Base-by-base conservation (phyloP, 768 basidiomycete species). In the Plicaturopsis crispa region DNA sequence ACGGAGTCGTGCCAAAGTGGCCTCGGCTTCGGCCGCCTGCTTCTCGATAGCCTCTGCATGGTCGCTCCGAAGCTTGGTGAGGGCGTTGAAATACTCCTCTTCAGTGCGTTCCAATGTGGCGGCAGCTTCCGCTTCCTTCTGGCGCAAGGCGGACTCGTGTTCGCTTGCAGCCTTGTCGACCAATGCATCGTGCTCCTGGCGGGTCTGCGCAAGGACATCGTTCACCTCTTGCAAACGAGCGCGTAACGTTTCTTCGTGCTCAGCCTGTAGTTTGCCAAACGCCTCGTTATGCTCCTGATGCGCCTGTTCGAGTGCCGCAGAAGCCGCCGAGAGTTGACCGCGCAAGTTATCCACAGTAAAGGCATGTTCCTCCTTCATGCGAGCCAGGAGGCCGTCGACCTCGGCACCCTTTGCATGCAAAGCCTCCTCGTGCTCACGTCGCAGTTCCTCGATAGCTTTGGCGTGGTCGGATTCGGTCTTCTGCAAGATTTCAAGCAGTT, bases 31-130 rank as follows among this genome's bases (percentile, higher is more conserved):
- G 4, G 67, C 67, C 1, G 73, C 65, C 40, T 81, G 73, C 48
- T 67, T 74, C 44, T 74, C 73, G 41, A 90, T 62, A 18, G 74
- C 67, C 44, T 78, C 73, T 3, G 73, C 68, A 48, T 91, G 86
- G 51, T 86, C 81, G 11, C 55, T 65, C 31, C 86, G 82, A 34
- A 90, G 72, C 48, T 84, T 84, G 11, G 78, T 84, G 30, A 91
- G 63, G 16, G 78, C 78, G 41, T 87, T 79, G 54, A 88, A 86
- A 50, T 87, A 88, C 52, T 88, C 81, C 49, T 82, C 85, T 50
- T 85, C 83, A 5, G 82, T 86, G 36, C 69, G 72, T 43, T 77
- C 76, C 11, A 86, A 69, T 28, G 67, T 62, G 10, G 69, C 62
- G 5, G 75, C 67, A 19, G 73, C 59, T 43, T 75, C 68, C 8